Base-by-base conservation (phyloP, 129 eudicot genomes). In the Arctium lappa region DNA sequence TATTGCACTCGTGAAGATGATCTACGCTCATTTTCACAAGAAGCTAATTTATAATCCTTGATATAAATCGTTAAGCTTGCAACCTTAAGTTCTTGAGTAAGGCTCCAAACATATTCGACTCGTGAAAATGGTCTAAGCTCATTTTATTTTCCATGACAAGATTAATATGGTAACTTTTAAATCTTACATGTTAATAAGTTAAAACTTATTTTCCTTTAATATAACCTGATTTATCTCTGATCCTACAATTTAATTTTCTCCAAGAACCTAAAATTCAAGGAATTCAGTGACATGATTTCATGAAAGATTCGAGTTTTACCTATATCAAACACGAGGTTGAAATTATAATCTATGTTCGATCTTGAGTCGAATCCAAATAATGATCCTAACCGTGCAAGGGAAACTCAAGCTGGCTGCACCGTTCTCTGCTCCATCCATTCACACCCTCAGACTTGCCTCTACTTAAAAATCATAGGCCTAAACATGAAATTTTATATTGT, bases 241-340 rank as follows among this genome's bases (percentile, higher is more conserved):
- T 27, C 62, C 32, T n/a, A 37, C 32, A 73, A 22, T 53, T 13
- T 12, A 3, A 22, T 30, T 22, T 40, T 75, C 16, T 72, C 22
- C 39, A 32, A 22, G 69, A 82, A 31, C 75, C 75, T 74, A 32
- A 12, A 74, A 73, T 44, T 62, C 56, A 31, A 82, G 81, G 74
- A 39, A 68, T 34, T 75, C 16, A 30, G 2, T 34, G 40, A 22
- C 76, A 82, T 66, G 53, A 82, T 65, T 82, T 74, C 53, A 40
- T 3, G 34, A 62, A 34, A 81, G 8, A 39, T 39, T 74, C 32
- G 56, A 37, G 73, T 63, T 63, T 78, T 36, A 46, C 38, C 73
- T 37, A 63, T 63, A 68, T 37, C 12, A 69, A 32, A 44, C 69
- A 31, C 8, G 68, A 31, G 83, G 74, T 68, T 30, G 65, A 27